phyloP scores from a whole-genome alignment of 1,139 yeast species.

The Hansenula sp. region DNA sequence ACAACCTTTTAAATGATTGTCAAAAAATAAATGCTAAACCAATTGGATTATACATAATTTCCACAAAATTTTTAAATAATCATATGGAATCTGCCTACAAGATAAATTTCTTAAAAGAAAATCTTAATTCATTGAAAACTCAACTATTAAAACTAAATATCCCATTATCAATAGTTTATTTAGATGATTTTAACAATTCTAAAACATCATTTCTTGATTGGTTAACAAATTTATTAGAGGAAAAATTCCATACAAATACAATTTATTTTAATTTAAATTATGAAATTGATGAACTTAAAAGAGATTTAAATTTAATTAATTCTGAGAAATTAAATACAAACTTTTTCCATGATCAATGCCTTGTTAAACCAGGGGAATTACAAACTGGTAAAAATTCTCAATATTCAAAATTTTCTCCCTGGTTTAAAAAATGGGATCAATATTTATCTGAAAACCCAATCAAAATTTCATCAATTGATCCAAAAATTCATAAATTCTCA shows the following conservation, averaged over 20 bases:
- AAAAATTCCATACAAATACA: slow-evolving; percentile 27
- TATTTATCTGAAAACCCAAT: slow-evolving; percentile 22
- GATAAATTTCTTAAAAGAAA: slow-evolving; percentile 33
- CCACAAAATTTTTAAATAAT: slow-evolving; percentile 35
- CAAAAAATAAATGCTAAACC: slow-evolving; percentile 26
- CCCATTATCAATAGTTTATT: slow-evolving; percentile 36
- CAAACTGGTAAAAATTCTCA: slow-evolving; percentile 42
- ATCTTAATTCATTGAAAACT: slow-evolving; percentile 29
- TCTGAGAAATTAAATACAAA: slow-evolving; percentile 26
- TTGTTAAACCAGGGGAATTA: slow-evolving; percentile 42
- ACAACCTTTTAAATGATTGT: slow-evolving; percentile 32
- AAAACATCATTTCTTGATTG: slow-evolving; percentile 24
- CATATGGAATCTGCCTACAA: slow-evolving; percentile 44
- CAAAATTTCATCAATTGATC: slow-evolving; percentile 5
- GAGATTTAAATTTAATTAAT: slow-evolving; percentile 26
- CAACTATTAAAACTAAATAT: slow-evolving; percentile 32
- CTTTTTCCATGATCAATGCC: slow-evolving; percentile 42
- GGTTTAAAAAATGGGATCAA: slow-evolving; percentile 45
- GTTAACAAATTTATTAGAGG: slow-evolving; percentile 21
- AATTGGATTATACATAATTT: slow-evolving; percentile 36
- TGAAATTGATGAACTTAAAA: slow-evolving; percentile 48
- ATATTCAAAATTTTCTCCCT: slow-evolving; percentile 50
- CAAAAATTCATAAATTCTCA: slow-evolving; percentile 6
- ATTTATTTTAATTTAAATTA: slow-evolving; percentile 43
- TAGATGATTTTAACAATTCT: slow-evolving; percentile 26